A percentile compares a stretch with the other conserved stretches of the same genome.
These are phyloP conservation scores for Pestalotiopsis sp. DNA, from an alignment of 2,329 filamentous ascomycete genomes.

Conservation along the genomic window DNA sequence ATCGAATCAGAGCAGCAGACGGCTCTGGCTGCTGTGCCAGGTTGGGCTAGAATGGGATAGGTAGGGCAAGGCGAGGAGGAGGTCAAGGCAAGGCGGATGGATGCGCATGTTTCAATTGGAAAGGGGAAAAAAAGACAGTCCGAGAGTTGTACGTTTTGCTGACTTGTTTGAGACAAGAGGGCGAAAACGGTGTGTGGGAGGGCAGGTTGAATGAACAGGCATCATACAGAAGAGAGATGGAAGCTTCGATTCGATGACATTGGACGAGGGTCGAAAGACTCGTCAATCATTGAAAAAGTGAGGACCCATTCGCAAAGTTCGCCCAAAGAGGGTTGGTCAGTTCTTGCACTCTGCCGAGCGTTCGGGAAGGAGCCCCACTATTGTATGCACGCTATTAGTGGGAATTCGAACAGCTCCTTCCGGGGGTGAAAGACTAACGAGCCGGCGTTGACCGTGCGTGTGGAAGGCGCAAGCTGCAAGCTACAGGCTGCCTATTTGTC, in stretches of 20 bases:
- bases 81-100: neutral
- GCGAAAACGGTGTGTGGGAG: neutral
- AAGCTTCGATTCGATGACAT: neutral
- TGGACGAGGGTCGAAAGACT: neutral
- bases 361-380: slow-evolving; percentile 2
- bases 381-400: neutral
- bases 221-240: neutral
- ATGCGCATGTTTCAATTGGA: neutral
- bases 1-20: neutral
- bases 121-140: neutral
- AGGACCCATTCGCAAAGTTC: slow-evolving; percentile 12
- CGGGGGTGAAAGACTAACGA: neutral
- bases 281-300: neutral
- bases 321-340: slow-evolving; percentile 6
- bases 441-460: too few relatives aligned
- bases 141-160: slow-evolving; percentile 4
- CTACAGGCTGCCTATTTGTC: too few relatives aligned
- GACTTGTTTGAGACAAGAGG: slow-evolving; percentile 6
- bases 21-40: too few relatives aligned
- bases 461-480: too few relatives aligned
- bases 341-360: slow-evolving; percentile 3
- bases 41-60: neutral
- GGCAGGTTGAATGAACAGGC: neutral
- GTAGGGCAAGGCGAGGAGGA: neutral
- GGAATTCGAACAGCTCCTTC: neutral